A percentile compares a stretch with the other conserved stretches of the same genome.
phyloP scores from a whole-genome alignment of 371 early-diverging fungal genomes.

The Racocetra persica region DNA sequence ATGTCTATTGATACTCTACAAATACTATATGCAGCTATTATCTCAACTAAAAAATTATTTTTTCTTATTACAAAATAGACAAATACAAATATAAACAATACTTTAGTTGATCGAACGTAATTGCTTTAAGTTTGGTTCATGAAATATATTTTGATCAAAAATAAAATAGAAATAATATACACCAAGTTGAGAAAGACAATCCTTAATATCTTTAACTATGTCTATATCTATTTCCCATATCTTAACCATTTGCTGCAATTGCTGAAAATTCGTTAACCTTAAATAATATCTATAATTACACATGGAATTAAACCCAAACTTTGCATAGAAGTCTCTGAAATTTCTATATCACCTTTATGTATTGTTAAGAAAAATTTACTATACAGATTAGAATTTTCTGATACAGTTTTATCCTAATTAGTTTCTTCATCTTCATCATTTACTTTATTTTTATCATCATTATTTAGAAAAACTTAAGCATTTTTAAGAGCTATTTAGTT shows the following conservation, averaged over 20 bases:
- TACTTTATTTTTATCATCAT: neutral
- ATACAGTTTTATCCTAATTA: too few relatives aligned
- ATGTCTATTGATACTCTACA: neutral
- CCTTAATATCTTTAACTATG: neutral
- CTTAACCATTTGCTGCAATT: neutral
- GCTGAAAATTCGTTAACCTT: neutral
- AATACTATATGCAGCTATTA: neutral
- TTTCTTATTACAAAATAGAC: constrained; percentile 1
- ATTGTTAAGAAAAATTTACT: too few relatives aligned
- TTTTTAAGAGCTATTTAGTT: neutral
- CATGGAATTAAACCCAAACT: neutral
- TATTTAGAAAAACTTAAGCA: neutral
- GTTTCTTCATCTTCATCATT: neutral
- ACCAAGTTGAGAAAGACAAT: neutral
- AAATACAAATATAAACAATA: neutral
- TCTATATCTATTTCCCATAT: constrained; percentile 1
- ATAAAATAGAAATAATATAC: constrained; percentile 16
- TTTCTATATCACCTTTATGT: too few relatives aligned
- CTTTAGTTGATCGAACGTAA: neutral
- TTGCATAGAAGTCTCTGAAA: neutral
- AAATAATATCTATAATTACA: constrained; percentile 23
- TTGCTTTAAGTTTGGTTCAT: neutral
- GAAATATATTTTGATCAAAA: constrained; percentile 10
- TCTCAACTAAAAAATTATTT: neutral
- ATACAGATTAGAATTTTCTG: too few relatives aligned